These are phyloP conservation scores for Chytridium lagenaria DNA, from an alignment of 371 early-diverging fungal species.

Conservation along the genomic window DNA sequence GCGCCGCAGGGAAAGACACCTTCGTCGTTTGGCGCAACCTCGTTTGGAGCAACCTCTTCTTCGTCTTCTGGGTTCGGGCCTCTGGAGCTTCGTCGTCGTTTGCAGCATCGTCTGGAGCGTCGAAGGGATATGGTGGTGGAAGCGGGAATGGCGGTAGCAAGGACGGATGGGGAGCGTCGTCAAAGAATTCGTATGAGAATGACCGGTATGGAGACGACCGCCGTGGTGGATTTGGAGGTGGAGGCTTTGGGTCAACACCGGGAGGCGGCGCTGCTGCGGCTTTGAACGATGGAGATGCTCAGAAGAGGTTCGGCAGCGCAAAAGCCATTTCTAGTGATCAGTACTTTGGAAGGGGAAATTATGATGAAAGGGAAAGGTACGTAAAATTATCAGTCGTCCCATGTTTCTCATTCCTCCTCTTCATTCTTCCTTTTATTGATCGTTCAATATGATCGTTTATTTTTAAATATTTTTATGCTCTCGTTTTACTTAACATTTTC, in stretches of 20 bases:
- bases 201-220: constrained; percentile 20
- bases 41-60: neutral
- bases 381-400: too few species aligned
- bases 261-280: neutral
- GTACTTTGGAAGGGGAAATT: constrained; percentile 83
- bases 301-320: constrained; percentile 69
- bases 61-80: constrained; percentile 28
- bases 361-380: constrained; percentile 56
- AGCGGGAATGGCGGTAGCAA: constrained; percentile 29
- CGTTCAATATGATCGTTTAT: too few species aligned
- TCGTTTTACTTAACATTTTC: constrained; percentile 5
- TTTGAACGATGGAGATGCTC: constrained; percentile 44
- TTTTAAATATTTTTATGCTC: too few species aligned
- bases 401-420: too few species aligned
- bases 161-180: neutral
- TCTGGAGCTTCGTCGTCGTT: constrained; percentile 4
- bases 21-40: constrained; percentile 8
- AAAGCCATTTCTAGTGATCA: constrained; percentile 88
- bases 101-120: constrained; percentile 1
- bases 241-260: constrained; percentile 17
- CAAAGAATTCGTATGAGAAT: constrained; percentile 29
- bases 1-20: neutral
- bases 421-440: too few species aligned
- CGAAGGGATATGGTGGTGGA: neutral
- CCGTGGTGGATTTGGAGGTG: constrained; percentile 56